A percentile compares a stretch with the other conserved stretches of the same genome.
phyloP scores from a whole-genome alignment of 768 basidiomycete genomes.

The Leucocoprinus leucothites region DNA sequence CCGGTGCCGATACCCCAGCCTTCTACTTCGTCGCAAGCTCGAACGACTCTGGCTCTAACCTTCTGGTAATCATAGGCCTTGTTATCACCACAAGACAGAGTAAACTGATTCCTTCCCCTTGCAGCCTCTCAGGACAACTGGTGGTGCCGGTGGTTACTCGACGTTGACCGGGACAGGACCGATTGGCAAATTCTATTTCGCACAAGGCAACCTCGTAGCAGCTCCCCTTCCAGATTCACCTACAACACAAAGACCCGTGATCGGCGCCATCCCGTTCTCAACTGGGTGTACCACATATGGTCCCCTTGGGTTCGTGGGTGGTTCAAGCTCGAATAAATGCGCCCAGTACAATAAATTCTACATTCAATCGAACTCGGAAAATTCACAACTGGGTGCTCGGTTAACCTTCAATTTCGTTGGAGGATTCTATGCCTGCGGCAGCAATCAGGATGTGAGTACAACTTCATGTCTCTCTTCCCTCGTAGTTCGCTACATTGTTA shows the following conservation, averaged over 20 bases:
- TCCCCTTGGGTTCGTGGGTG: conserved; percentile 23
- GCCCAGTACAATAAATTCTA: conserved; percentile 23
- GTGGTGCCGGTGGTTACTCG: conserved; percentile 20
- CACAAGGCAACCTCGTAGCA: conserved; percentile 21
- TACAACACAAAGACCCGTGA: conserved; percentile 14
- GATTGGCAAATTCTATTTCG: conserved; percentile 31
- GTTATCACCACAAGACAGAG: not conserved
- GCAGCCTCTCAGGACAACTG: conserved; percentile 28
- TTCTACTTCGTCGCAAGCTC: conserved; percentile 31
- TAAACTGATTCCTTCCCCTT: not conserved
- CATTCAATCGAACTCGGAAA: conserved; percentile 25
- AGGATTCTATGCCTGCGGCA: conserved; percentile 28
- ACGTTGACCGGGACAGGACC: conserved; percentile 24
- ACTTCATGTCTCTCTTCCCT: not conserved
- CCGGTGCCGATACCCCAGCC: conserved; percentile 28
- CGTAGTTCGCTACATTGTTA: not conserved
- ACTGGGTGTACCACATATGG: conserved; percentile 26
- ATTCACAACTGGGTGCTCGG: conserved; percentile 27
- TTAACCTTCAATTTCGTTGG: conserved; percentile 26
- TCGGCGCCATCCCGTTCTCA: conserved; percentile 19
- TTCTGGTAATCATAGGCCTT: conserved; percentile 21
- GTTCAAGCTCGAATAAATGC: conserved; percentile 29
- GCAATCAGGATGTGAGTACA: conserved; percentile 23
- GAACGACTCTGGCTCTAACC: conserved; percentile 9
- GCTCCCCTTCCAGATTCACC: conserved; percentile 17